Base-by-base conservation (phyloP, 2,329 filamentous ascomycete genomes). In the Beauveria australis region DNA sequence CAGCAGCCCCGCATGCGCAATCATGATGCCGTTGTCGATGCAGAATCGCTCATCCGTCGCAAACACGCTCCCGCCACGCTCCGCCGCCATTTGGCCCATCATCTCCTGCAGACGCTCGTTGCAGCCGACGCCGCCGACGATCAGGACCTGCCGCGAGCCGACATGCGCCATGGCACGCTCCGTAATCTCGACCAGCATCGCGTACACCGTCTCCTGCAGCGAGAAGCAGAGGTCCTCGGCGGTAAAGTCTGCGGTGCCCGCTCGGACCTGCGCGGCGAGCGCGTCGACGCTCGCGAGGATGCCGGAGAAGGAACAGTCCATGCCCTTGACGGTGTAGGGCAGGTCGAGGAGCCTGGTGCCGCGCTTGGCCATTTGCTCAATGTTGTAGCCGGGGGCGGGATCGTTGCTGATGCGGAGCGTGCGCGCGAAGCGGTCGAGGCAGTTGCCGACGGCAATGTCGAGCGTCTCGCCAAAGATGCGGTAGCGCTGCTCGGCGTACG, bases 11-110 rank as follows among this genome's bases (percentile, higher is more conserved):
- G 94, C 94, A 73, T 99, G 93, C 1, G 94, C 94, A 77, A 99
- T 99, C 94, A 99, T 99, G 71, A 99, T 97, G 53, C 94, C 94
- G 69, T 99, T 99, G 75, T 99, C 94, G 67, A 99, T 99, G 73
- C 94, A 99, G 73, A 96, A 99, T 51, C 94, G 82, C 79, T 99
- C 94, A 72, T 99, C 94, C 0, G 93, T 97, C 26, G 94, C 92
- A 75, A 89, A 97, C 3, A 97, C 91, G 68, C 86, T 92, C 4
- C 94, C 94, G 58, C 92, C 91, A 43, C 94, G 80, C 73, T 96
- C 92, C 49, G 79, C 80, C 18, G 92, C 93, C 94, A 99, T 99
- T 52, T 89, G 80, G 18, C 91, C 92, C 94, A 99, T 99, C 94
- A 99, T 99, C 69, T 96, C 86, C 78, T 99, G 94, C 66, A 99